phyloP scores from a whole-genome alignment of 2,329 filamentous ascomycete species.

The Xylaria sp. region DNA sequence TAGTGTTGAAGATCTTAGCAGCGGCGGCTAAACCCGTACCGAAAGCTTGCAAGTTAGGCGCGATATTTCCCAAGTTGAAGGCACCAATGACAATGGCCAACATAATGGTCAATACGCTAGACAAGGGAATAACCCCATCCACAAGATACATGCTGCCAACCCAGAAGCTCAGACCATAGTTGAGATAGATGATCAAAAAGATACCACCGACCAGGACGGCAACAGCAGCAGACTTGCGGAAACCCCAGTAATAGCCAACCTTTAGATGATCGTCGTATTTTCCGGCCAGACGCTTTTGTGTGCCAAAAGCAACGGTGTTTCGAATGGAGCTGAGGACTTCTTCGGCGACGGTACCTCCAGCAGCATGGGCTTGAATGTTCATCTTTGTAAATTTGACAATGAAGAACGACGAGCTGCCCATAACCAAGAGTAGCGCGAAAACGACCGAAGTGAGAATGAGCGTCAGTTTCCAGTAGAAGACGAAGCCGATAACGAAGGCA shows the following conservation, averaged over 20 bases:
- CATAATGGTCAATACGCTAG: constrained; percentile 80
- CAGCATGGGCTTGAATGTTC: constrained; percentile 78
- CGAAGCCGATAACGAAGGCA: constrained; percentile 87
- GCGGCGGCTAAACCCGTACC: constrained; percentile 82
- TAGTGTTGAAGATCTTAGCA: constrained; percentile 91
- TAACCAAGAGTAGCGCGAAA: constrained; percentile 76
- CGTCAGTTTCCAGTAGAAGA: constrained; percentile 92
- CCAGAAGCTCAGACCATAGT: constrained; percentile 90
- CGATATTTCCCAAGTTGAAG: constrained; percentile 86
- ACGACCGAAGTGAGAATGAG: constrained; percentile 85
- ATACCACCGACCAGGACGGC: constrained; percentile 82
- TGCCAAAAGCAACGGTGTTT: constrained; percentile 91
- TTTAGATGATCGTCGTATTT: constrained; percentile 81
- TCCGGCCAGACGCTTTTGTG: constrained; percentile 86
- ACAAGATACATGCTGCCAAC: constrained; percentile 79
- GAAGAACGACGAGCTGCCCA: constrained; percentile 74
- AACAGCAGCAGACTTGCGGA: constrained; percentile 73
- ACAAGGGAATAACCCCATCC: constrained; percentile 67
- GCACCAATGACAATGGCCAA: constrained; percentile 93
- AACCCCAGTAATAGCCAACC: constrained; percentile 76
- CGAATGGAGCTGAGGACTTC: constrained; percentile 94
- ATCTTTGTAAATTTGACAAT: constrained; percentile 83
- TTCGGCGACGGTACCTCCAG: constrained; percentile 86
- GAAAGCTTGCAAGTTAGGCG: constrained; percentile 86
- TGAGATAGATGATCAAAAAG: constrained; percentile 84